Conservation (phyloP, 208 protist genomes). For the Leishmania turanica region DNA sequence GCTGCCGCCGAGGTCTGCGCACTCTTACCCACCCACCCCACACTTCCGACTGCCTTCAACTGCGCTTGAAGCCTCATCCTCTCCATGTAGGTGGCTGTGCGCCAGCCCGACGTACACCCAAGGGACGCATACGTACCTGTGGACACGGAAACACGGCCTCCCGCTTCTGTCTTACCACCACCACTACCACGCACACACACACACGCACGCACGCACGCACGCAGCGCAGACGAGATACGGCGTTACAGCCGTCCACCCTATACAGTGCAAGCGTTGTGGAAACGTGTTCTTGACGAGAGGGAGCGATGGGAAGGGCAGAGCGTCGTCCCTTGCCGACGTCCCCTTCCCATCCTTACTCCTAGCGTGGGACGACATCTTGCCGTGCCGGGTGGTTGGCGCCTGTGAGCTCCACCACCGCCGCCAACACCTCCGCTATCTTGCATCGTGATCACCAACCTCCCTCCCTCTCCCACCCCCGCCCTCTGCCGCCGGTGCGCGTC, state of each 20-base stretch:
- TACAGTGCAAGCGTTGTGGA: not conserved
- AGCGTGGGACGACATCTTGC: not conserved
- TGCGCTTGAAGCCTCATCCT: not conserved
- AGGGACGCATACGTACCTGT: not conserved
- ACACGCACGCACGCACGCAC: not conserved
- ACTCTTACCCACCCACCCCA: not conserved
- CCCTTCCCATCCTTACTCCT: not conserved
- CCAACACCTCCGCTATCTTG: not conserved
- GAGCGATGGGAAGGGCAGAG: not conserved
- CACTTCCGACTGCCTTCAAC: not conserved
- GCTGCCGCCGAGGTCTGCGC: not conserved
- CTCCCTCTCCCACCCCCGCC: not conserved
- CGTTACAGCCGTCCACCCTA: not conserved
- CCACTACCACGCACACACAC: not conserved
- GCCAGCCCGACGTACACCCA: not conserved
- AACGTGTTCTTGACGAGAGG: not conserved
- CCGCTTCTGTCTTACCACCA: not conserved
- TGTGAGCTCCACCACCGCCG: not conserved
- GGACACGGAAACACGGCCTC: not conserved
- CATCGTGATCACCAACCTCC: not conserved
- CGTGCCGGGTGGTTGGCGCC: not conserved
- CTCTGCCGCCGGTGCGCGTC: not conserved
- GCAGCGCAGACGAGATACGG: not conserved
- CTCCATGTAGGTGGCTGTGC: not conserved
- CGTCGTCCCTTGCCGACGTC: not conserved